Percentiles rank a stretch among this genome's conserved stretches.
These are phyloP conservation scores for Yamadazyma friedrichii DNA, from an alignment of 1,139 yeast species.

Conservation along the genomic window DNA sequence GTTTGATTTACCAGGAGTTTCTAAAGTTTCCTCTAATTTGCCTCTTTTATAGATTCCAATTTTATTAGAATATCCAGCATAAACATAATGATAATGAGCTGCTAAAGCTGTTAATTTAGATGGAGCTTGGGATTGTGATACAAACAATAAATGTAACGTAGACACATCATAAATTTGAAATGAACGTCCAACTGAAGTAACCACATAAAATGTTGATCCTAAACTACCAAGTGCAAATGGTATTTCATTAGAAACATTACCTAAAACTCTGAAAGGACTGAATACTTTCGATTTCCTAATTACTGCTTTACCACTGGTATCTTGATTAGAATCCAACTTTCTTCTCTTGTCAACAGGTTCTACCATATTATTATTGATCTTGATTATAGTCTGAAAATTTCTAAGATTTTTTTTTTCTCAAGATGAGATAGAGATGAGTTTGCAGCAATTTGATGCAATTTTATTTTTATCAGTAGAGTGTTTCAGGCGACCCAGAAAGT, in stretches of 20 bases:
- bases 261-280: conserved; percentile 50
- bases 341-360: conserved; percentile 34
- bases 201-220: conserved; percentile 85
- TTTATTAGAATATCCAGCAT: conserved; percentile 68
- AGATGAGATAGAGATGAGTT: conserved; percentile 5
- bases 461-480: too few species aligned
- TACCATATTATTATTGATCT: conserved; percentile 20
- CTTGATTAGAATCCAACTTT: conserved; percentile 17
- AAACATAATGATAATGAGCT: conserved; percentile 84
- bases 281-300: conserved; percentile 32
- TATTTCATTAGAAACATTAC: conserved; percentile 70
- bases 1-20: conserved; percentile 29
- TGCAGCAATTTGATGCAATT: background rate
- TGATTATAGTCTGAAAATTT: background rate
- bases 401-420: background rate
- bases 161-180: conserved; percentile 95
- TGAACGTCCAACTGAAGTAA: conserved; percentile 84
- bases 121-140: conserved; percentile 76
- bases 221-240: conserved; percentile 89
- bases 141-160: conserved; percentile 80
- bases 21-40: conserved; percentile 56
- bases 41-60: conserved; percentile 88
- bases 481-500: too few species aligned
- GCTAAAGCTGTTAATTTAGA: conserved; percentile 67
- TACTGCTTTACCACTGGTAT: background rate